Conservation (phyloP, 2,329 filamentous ascomycete genomes). For the Bipolaris victoriae region DNA sequence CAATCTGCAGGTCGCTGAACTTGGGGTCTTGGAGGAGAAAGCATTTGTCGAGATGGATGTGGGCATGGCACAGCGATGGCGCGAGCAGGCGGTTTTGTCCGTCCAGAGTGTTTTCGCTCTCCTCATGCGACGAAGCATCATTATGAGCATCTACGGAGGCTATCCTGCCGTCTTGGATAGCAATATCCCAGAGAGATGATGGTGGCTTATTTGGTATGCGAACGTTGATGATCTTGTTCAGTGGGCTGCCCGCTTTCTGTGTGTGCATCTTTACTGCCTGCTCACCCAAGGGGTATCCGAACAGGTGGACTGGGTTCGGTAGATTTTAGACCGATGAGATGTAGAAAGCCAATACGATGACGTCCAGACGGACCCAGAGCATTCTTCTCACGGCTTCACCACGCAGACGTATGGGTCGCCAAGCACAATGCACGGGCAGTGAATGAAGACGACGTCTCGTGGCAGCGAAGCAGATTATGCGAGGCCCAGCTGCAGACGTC, state of each 20-base stretch:
- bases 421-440: conserved; percentile 19
- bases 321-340: neutral
- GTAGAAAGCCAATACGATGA: conserved; percentile 18
- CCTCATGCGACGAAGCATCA: conserved; percentile 2
- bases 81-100: conserved; percentile 52
- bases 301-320: neutral
- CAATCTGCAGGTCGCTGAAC: conserved; percentile 66
- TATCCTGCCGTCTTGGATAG: conserved; percentile 43
- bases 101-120: conserved; percentile 48
- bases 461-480: conserved; percentile 8
- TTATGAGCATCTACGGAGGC: conserved; percentile 43
- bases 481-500: neutral
- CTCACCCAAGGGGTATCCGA: neutral
- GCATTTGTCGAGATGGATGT: conserved; percentile 74
- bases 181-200: conserved; percentile 47
- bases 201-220: conserved; percentile 42
- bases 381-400: conserved; percentile 11
- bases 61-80: conserved; percentile 71
- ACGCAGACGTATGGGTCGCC: conserved; percentile 17
- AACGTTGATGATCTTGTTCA: conserved; percentile 43
- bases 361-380: conserved; percentile 14
- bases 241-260: conserved; percentile 12
- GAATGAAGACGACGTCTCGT: conserved; percentile 10
- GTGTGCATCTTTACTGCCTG: conserved; percentile 10
- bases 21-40: conserved; percentile 65